Base-by-base conservation (phyloP, 1,284 basidiomycete species). In the Sporisorium reilianum region DNA sequence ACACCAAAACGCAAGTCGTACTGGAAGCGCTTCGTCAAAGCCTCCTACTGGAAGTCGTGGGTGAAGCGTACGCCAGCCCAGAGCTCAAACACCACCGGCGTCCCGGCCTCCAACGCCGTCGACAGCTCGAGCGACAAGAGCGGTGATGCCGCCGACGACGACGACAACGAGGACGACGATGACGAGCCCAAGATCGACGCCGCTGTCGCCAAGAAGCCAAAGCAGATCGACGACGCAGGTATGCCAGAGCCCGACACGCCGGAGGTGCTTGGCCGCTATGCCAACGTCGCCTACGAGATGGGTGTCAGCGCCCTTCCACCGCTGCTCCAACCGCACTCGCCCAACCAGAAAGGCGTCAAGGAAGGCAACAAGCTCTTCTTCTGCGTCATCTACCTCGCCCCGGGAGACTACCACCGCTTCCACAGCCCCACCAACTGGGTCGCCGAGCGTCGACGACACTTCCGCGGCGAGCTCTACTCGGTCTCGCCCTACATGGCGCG, bases 401-500 rank as follows among this genome's bases (percentile, higher is more conserved):
- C 96, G 0, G 97, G 97, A 1, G 97, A 99, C 86, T 99, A 99
- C 85, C 96, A 99, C 84, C 90, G 95, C 40, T 99, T 97, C 89
- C 96, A 99, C 86, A 93, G 91, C 69, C 95, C 97, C 0, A 91
- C 93, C 2, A 91, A 92, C 5, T 98, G 96, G 97, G 94, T 99
- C 8, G 97, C 97, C 23, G 95, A 99, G 87, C 92, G 93, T 79
- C 88, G 96, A 59, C 87, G 96, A 30, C 96, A 99, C 85, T 99
- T 99, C 84, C 90, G 94, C 41, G 95, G 95, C 88, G 96, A 99
- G 84, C 88, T 99, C 12, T 99, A 98, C 87, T 94, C 92, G 23
- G 97, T 99, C 22, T 95, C 94, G 1, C 97, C 97, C 0, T 99
- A 92, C 87, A 93, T 99, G 87, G 95, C 93, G 8, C 91, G 92